Base-by-base conservation (phyloP, 2,329 filamentous ascomycete species). In the Colletotrichum eremochloae region DNA sequence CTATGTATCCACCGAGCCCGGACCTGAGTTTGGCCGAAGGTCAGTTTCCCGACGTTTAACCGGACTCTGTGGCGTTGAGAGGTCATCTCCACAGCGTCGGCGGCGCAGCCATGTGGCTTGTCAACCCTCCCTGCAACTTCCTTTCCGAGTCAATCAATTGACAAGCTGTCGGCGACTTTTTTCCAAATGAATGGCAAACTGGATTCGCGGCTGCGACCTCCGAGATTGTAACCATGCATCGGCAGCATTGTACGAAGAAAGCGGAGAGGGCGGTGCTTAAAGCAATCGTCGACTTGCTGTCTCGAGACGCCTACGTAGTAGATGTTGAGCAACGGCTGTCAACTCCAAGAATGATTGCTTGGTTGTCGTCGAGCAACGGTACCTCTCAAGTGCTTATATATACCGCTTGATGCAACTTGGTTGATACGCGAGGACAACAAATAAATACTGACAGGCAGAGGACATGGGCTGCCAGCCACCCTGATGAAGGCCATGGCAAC, bases 71-170 rank as follows among this genome's bases (percentile, higher is more conserved):
- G 29, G 50, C 46, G 52, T 7, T 3, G 5, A 5, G 8, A 4
- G 40, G 7, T 36, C 31, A 56, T 56, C 31, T 36, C 52, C 31
- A 36, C 52, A n/a, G 3, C 9, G 18, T 56, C 31, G 31, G 52
- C 52, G 52, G 52, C 52, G 52, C 52, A 36, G 52, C 52, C 8
- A 9, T 56, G 31, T 56, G 52, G 56, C 56, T 60, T 42, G 12
- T 12, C 50, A 18, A 42, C 20, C n/a, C 58, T 20, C 8, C 29
- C 52, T 24, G 24, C 24, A 24, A 24, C 24, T 24, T 24, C 24
- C 24, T 24, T 24, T 24, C 24, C 24, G 24, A 24, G 24, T 24
- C 24, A 24, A 24, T 24, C 18, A 55, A n/a, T 55, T 14, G 7
- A 7, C 52, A 36, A 5, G 4, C 11, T 31, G 15, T 29, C 8